phyloP scores from a whole-genome alignment of 129 eudicot species.

The Gnaphalium uliginosum region DNA sequence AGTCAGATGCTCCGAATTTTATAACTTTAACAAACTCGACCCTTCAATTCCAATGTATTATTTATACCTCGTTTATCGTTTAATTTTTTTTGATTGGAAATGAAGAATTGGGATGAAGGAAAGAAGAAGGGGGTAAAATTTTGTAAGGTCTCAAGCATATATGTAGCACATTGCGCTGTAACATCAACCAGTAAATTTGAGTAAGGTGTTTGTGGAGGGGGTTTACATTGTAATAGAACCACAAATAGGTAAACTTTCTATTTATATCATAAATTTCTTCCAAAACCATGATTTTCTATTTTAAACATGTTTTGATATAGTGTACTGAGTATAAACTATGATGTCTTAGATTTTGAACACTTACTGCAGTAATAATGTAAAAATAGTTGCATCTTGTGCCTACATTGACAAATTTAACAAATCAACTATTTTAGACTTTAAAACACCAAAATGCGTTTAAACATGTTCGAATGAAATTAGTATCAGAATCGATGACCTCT shows the following conservation, averaged over 20 bases:
- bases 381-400: too few species aligned
- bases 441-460: too few species aligned
- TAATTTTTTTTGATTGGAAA: background rate
- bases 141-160: background rate
- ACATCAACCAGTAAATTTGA: slow-evolving; percentile 29
- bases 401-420: too few species aligned
- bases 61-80: too few species aligned
- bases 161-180: slow-evolving; percentile 2
- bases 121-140: slow-evolving; percentile 5
- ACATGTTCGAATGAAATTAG: too few species aligned
- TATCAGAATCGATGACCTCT: too few species aligned
- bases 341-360: too few species aligned
- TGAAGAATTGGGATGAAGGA: slow-evolving; percentile 8
- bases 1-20: slow-evolving; percentile 27
- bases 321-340: background rate
- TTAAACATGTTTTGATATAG: background rate
- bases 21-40: slow-evolving; percentile 8
- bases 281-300: background rate
- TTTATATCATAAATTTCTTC: background rate
- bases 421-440: too few species aligned
- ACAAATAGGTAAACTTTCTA: slow-evolving; percentile 18
- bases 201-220: slow-evolving; percentile 24
- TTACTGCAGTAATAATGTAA: too few species aligned
- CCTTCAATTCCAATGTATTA: slow-evolving; percentile 16
- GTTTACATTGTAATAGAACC: slow-evolving; percentile 25